These are phyloP conservation scores for Tuber magnatum DNA, from an alignment of 495 filamentous ascomycete species.

Conservation along the genomic window DNA sequence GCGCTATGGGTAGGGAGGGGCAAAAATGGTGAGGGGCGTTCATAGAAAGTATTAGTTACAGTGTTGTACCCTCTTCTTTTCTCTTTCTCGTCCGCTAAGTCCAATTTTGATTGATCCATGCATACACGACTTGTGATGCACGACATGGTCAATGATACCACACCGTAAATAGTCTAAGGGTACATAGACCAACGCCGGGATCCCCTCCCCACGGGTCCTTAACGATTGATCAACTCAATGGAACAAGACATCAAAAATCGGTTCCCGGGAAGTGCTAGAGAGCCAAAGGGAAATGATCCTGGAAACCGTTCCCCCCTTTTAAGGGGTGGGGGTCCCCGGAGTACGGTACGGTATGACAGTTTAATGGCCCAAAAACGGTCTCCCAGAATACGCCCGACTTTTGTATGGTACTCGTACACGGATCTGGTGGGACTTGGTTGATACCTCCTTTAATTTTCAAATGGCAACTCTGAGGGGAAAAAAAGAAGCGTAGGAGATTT, in stretches of 20 bases:
- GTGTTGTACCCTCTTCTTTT: not conserved
- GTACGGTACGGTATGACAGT: not conserved
- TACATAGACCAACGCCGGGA: not conserved
- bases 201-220: not conserved
- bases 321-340: not conserved
- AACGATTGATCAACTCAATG: not conserved
- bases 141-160: not conserved
- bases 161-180: not conserved
- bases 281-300: not conserved
- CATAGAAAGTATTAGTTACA: conserved; percentile 1
- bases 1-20: not conserved
- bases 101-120: not conserved
- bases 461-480: not conserved
- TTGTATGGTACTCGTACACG: too few relatives aligned
- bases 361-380: not conserved
- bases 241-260: not conserved
- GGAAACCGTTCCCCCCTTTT: not conserved
- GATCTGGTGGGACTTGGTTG: not conserved
- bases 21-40: not conserved
- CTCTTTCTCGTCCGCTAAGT: not conserved
- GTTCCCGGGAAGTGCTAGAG: not conserved
- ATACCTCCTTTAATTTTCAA: not conserved
- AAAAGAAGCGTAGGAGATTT: not conserved
- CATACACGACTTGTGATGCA: not conserved
- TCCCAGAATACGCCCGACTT: not conserved